These are phyloP conservation scores for Psilocybe sp. DNA, from an alignment of 768 basidiomycete species.

Conservation along the genomic window DNA sequence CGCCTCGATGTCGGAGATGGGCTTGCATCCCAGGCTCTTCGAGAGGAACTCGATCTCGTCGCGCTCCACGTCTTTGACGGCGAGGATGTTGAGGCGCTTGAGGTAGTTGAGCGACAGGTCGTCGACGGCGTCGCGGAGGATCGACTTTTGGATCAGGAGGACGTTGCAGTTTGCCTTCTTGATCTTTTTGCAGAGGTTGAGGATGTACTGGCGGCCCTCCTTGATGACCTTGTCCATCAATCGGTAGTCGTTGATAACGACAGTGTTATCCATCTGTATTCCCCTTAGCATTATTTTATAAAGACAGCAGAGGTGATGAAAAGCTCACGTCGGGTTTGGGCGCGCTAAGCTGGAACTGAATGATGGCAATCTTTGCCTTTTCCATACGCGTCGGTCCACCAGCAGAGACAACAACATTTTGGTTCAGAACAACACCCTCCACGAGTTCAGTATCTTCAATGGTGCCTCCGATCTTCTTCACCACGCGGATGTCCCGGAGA, in stretches of 20 bases:
- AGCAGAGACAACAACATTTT: slow-evolving; percentile 86
- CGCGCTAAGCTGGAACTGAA: slow-evolving; percentile 97
- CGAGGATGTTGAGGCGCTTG: slow-evolving; percentile 93
- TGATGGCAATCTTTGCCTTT: slow-evolving; percentile 97
- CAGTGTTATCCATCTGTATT: slow-evolving; percentile 96
- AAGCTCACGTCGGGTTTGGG: slow-evolving; percentile 94
- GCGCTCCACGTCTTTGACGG: slow-evolving; percentile 95
- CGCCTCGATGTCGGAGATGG: slow-evolving; percentile 94
- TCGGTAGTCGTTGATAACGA: slow-evolving; percentile 98
- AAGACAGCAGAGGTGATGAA: neutral
- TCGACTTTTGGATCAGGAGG: slow-evolving; percentile 98
- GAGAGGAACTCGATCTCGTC: slow-evolving; percentile 98
- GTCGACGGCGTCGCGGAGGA: slow-evolving; percentile 98
- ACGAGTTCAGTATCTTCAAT: slow-evolving; percentile 98
- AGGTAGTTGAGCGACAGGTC: slow-evolving; percentile 97
- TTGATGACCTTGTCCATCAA: slow-evolving; percentile 99
- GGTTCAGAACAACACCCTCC: slow-evolving; percentile 96
- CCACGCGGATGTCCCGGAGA: slow-evolving; percentile 91
- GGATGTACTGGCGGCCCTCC: slow-evolving; percentile 95
- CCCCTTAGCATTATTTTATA: slow-evolving; percentile 12
- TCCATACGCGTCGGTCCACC: slow-evolving; percentile 95
- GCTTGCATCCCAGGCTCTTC: slow-evolving; percentile 93
- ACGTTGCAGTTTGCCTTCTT: slow-evolving; percentile 99
- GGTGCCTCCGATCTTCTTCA: slow-evolving; percentile 98
- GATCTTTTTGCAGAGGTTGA: slow-evolving; percentile 98